A percentile compares a stretch with the other conserved stretches of the same genome.
Conservation (phyloP, 202 grass and related monocot genomes). For the Zizania palustris region DNA sequence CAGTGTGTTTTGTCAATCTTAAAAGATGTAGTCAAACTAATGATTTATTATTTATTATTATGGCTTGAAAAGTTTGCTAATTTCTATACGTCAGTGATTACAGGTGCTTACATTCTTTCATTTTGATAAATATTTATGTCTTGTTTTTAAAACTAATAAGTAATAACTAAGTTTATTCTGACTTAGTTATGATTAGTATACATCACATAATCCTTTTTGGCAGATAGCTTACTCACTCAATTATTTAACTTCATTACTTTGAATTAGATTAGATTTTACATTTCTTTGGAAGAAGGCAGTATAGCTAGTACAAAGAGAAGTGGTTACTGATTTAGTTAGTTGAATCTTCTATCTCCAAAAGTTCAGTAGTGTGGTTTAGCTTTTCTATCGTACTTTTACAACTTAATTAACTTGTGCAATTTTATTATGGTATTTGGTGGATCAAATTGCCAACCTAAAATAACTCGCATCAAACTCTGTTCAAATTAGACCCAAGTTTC, state of each 20-base stretch:
- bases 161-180: neutral
- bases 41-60: slow-evolving; percentile 17
- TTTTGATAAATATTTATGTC: slow-evolving; percentile 25
- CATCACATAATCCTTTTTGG: slow-evolving; percentile 1
- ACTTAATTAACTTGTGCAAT: neutral
- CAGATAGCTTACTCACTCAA: neutral
- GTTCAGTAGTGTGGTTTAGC: neutral
- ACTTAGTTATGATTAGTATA: neutral
- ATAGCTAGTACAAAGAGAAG: neutral
- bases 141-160: neutral
- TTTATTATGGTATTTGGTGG: neutral
- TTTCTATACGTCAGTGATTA: neutral
- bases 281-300: neutral
- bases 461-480: slow-evolving; percentile 13
- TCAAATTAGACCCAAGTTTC: neutral
- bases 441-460: neutral
- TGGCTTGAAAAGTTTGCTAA: slow-evolving; percentile 16
- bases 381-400: neutral
- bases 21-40: neutral
- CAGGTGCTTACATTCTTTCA: neutral
- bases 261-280: slow-evolving; percentile 22
- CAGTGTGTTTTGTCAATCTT: neutral
- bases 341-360: slow-evolving; percentile 6
- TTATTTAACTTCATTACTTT: slow-evolving; percentile 12
- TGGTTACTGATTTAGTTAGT: neutral